Evolutionary conservation across 2,329 filamentous ascomycete species (phyloP), one percentile per base, ranked within the genome.

Genomic region (Colletotrichum higginsianum): DNA sequence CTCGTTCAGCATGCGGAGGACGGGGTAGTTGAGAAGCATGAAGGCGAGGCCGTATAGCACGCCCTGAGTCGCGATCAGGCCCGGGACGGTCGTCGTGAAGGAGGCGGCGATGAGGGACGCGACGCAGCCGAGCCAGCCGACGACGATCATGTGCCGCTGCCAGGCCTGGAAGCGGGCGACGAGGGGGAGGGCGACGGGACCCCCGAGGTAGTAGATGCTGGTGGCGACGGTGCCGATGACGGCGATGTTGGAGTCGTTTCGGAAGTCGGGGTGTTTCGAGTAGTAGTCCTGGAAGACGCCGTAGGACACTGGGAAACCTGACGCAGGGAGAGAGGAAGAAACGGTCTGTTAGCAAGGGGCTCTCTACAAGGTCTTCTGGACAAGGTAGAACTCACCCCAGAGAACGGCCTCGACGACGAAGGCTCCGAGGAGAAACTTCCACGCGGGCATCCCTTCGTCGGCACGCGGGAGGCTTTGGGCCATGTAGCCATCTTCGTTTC

Each of bases 1-100:
- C 74, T 86, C 84, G 50, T 87, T 79, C 1, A 79, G 60, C 75
- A 76, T 74, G 18, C 74, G 66, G 80, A 88, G 62, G 81, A 86
- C 73, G 9, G 79, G 76, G 26, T 76, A 79, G 75, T 83, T 76
- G 58, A 84, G 56, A 80, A 86, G 66, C 80, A 85, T 67, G 75
- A 84, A 78, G 60, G 75, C 75, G 18, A 80, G 46, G 61, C 79
- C 74, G 77, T 78, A 74, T 74, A 84, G 66, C 61, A 77, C 67
- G 1, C 78, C 78, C 15, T 79, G 77, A 0, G 77, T 80, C 1
- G 71, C 72, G 46, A 79, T 75, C 1, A 80, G 72, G 0, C 66
- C 75, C 2, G 58, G 38, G 12, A 80, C 71, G 0, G 74, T 74
- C 9, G 55, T 72, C 8, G 68, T 57, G 44, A 80, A 78, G 0